Conservation (phyloP, 2,329 filamentous ascomycete species). For the Arthrinium phaeospermum region DNA sequence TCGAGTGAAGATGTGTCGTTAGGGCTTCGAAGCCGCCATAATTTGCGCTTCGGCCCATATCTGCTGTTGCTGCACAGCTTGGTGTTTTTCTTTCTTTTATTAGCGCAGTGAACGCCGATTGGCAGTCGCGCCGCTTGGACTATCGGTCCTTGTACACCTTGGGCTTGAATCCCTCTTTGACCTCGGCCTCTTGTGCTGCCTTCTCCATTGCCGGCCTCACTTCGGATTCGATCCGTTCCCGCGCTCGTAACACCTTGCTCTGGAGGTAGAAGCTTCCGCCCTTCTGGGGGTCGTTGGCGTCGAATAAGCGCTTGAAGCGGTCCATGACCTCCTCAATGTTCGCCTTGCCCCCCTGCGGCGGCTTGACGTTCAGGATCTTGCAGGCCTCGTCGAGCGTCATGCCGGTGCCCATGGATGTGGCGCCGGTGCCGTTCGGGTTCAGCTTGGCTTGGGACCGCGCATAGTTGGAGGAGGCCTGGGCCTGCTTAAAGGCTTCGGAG, state of each 20-base stretch:
- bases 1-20: constrained; percentile 23
- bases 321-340: constrained; percentile 81
- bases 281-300: constrained; percentile 92
- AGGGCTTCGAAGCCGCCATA: background rate
- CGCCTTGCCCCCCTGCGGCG: constrained; percentile 77
- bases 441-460: constrained; percentile 72
- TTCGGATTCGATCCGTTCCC: constrained; percentile 91
- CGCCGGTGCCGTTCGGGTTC: constrained; percentile 44
- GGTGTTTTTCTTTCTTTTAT: background rate
- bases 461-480: constrained; percentile 84
- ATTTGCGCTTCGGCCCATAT: background rate
- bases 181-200: constrained; percentile 75
- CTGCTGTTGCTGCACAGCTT: background rate
- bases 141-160: constrained; percentile 90
- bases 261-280: constrained; percentile 98
- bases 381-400: constrained; percentile 96
- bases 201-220: constrained; percentile 74
- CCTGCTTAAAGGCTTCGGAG: constrained; percentile 93
- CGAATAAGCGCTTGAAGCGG: constrained; percentile 93
- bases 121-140: background rate
- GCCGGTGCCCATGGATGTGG: constrained; percentile 61
- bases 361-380: constrained; percentile 95
- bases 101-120: background rate
- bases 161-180: constrained; percentile 88
- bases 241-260: constrained; percentile 91